These are phyloP conservation scores for Trypanosoma lewisi DNA, from an alignment of 208 protist species.

Conservation along the genomic window DNA sequence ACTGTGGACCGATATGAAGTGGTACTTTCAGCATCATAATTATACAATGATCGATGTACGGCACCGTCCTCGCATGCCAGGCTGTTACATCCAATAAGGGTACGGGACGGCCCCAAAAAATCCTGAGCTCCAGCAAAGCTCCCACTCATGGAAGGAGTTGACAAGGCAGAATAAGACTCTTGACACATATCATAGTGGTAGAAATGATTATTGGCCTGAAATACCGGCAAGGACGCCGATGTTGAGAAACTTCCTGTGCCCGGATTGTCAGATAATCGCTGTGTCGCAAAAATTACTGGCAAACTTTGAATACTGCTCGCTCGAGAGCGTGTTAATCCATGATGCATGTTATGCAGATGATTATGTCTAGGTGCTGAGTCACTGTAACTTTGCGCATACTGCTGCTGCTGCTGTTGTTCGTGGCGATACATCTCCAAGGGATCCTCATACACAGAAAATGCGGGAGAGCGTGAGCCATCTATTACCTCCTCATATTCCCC, in stretches of 20 bases:
- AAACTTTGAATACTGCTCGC: neutral
- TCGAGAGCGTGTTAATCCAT: neutral
- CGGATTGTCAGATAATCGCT: neutral
- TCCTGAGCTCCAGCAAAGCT: neutral
- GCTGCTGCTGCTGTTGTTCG: constrained; percentile 2
- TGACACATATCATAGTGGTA: too few species aligned
- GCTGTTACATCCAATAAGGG: neutral
- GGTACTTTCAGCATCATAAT: neutral
- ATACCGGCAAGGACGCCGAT: neutral
- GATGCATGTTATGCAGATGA: neutral
- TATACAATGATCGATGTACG: neutral
- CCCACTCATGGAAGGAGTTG: neutral
- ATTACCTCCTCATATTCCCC: neutral
- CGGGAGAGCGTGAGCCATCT: neutral
- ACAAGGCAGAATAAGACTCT: neutral
- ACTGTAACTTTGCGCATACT: neutral
- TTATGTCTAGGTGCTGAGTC: neutral
- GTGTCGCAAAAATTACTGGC: neutral
- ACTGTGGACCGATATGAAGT: neutral
- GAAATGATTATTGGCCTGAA: neutral
- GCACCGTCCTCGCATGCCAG: neutral
- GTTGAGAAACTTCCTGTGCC: neutral
- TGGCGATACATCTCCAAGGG: too few species aligned
- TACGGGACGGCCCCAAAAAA: neutral
- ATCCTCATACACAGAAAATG: neutral